Percentiles rank a stretch among this genome's conserved stretches.
phyloP scores from a whole-genome alignment of 306 rosid species.

The Trifolium fragiferum region DNA sequence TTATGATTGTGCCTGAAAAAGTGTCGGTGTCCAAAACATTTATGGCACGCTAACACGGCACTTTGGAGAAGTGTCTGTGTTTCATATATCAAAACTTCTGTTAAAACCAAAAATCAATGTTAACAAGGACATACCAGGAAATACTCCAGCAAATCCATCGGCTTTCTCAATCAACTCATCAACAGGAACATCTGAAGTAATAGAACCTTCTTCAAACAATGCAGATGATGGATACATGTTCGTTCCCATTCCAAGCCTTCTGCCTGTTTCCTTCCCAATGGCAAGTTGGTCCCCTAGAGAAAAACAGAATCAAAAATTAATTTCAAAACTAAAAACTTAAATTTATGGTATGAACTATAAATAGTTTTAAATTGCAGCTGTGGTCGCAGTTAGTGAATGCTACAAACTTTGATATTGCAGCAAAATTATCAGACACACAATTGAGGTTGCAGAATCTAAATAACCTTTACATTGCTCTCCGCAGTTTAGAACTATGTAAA shows the following conservation, averaged over 20 bases:
- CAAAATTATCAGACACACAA: not conserved
- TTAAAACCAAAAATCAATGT: not conserved
- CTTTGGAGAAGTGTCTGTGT: not conserved
- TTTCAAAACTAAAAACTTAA: slow-evolving; percentile 7
- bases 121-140: slow-evolving; percentile 69
- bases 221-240: slow-evolving; percentile 98
- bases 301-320: slow-evolving; percentile 9
- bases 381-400: no score
- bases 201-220: slow-evolving; percentile 79
- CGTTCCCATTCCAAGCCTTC: slow-evolving; percentile 99
- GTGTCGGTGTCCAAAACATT: not conserved
- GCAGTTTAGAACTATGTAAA: no score
- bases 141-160: slow-evolving; percentile 97
- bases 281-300: slow-evolving; percentile 92
- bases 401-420: no score
- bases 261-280: slow-evolving; percentile 93
- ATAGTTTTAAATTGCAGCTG: no score
- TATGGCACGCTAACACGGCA: not conserved
- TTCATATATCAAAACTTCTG: not conserved
- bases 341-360: not conserved
- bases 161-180: slow-evolving; percentile 96
- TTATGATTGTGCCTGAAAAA: not conserved
- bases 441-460: not conserved
- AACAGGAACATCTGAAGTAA: slow-evolving; percentile 74
- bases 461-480: no score